Percentiles rank a stretch among this genome's conserved stretches.
phyloP scores from a whole-genome alignment of 2,329 filamentous ascomycete genomes.

The Colletotrichum sp. region DNA sequence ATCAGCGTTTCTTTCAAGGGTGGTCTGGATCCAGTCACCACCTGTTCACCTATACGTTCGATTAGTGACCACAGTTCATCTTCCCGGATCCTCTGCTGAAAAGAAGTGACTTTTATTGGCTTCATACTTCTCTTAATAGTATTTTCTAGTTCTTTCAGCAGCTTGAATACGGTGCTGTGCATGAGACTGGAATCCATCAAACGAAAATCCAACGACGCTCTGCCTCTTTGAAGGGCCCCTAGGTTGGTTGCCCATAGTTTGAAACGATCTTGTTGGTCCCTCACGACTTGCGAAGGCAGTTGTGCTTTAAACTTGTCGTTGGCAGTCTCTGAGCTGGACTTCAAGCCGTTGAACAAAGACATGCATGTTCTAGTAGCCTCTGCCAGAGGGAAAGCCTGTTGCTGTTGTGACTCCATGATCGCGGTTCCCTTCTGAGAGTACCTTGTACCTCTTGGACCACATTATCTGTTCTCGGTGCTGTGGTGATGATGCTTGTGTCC shows the following conservation, averaged over 20 bases:
- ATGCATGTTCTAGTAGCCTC: too few species aligned
- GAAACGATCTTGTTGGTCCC: neutral
- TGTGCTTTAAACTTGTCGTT: neutral
- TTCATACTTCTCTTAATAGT: neutral
- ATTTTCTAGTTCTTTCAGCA: neutral
- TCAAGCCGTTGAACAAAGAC: neutral
- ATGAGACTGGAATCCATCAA: neutral
- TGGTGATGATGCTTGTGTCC: too few species aligned
- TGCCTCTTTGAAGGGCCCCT: neutral
- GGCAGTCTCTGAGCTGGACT: too few species aligned
- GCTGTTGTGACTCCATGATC: too few species aligned
- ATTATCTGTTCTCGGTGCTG: too few species aligned
- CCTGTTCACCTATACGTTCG: neutral
- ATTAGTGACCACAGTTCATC: too few species aligned
- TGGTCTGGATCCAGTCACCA: neutral
- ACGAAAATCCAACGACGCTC: neutral
- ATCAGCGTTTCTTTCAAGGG: neutral
- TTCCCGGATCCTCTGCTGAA: fast-evolving
- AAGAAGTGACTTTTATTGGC: too few species aligned
- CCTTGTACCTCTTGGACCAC: too few species aligned
- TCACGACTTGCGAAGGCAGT: neutral
- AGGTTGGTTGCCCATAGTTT: neutral
- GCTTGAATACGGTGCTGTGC: neutral
- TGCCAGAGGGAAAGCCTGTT: too few species aligned
- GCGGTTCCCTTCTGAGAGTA: too few species aligned